phyloP scores from a whole-genome alignment of 768 basidiomycete genomes.

The Baorangia bicolor region DNA sequence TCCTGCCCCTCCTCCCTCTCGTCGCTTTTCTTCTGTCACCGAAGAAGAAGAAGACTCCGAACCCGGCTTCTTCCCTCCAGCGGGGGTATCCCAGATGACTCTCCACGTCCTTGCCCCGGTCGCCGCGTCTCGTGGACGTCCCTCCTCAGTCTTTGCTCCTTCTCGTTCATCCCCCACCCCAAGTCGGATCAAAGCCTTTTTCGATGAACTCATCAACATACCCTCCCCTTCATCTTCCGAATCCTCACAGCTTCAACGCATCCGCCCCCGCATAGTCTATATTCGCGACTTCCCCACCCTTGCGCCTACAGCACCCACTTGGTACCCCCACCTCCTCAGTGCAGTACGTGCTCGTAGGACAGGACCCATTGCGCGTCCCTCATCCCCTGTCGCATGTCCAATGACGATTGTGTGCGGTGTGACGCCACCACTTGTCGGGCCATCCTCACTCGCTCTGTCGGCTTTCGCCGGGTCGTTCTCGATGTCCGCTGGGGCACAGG shows the following conservation, averaged over 20 bases:
- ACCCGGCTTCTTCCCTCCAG: constrained; percentile 40
- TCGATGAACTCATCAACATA: constrained; percentile 75
- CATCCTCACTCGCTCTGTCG: constrained; percentile 26
- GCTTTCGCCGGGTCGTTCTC: constrained; percentile 14
- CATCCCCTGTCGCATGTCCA: constrained; percentile 63
- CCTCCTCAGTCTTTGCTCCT: constrained; percentile 35
- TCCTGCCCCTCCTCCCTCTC: constrained; percentile 27
- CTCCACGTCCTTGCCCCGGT: constrained; percentile 43
- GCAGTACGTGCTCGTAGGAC: constrained; percentile 77
- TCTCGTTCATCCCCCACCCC: constrained; percentile 46
- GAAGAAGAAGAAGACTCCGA: constrained; percentile 51
- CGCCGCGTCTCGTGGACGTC: constrained; percentile 34
- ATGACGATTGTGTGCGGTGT: constrained; percentile 88
- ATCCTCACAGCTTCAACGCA: constrained; percentile 21
- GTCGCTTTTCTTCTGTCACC: constrained; percentile 26
- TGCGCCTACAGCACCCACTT: constrained; percentile 64
- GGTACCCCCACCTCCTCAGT: constrained; percentile 79
- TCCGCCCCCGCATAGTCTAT: constrained; percentile 73
- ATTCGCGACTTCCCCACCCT: constrained; percentile 81
- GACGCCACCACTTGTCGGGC: constrained; percentile 69
- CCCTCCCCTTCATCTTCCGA: constrained; percentile 34
- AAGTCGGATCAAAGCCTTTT: constrained; percentile 66
- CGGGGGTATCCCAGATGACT: constrained; percentile 42
- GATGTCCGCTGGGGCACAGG: constrained; percentile 10
- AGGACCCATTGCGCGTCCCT: constrained; percentile 57